Evolutionary conservation across 306 rosid genomes (phyloP), one percentile per base, ranked within the genome.

Genomic region (Sicyos edulis): DNA sequence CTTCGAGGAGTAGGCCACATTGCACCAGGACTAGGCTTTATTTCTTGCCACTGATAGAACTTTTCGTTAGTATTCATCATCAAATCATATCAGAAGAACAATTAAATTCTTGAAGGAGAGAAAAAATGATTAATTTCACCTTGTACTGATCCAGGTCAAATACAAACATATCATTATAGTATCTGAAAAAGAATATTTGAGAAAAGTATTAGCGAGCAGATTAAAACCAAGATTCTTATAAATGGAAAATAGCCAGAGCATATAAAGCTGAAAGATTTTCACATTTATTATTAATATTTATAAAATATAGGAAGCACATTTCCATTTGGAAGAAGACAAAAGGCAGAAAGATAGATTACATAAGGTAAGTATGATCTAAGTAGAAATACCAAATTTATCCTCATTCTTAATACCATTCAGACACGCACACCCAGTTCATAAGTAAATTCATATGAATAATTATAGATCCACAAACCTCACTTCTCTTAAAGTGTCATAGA

Each of bases 1-100:
- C 98, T 93, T 49, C 98, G 88, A 53, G 86, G 96, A 86, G 86
- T 85, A 57, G 98, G 98, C 97, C 98, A 93, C 92, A 93, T 77
- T 53, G 97, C 86, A 76, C 98, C 98, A 51, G 95, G 98, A 82
- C 82, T 80, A 44, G 98, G 92, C 86, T 89, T 91, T 81, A 90
- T 83, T 85, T 93, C 98, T 87, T 88, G 97, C 98, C 98, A 93
- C 98, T 93, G 34, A 75, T 73, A 77, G 63, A 78, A 73, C 75
- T 80, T 74, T 50, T 74, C 55, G 70, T 72, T 57, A 40, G 52
- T 49, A 49, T 14, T 73, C 22, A 44, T 58, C 16, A 73, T 17
- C 44, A 10, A 55, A 34, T 22, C 45, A 14, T 20, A 21, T 37
- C 24, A 78, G 52, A 4, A 51, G 58, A 73, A 55, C 42, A 69